Conservation (phyloP, 495 filamentous ascomycete species). For the Neurospora tetraspora region DNA sequence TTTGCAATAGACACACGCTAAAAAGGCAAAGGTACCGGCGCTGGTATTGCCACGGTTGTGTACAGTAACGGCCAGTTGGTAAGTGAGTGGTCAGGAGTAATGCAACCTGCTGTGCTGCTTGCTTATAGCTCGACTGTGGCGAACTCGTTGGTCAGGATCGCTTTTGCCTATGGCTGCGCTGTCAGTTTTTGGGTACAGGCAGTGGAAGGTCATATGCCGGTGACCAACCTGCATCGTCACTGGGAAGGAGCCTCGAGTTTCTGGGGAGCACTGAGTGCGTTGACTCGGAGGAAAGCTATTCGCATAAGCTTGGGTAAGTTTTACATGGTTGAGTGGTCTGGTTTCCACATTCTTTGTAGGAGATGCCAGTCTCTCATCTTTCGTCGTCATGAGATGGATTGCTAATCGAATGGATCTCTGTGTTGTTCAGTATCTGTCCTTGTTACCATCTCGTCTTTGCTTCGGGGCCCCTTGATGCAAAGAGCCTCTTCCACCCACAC, state of each 20-base stretch:
- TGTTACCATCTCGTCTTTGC: background rate
- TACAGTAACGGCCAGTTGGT: background rate
- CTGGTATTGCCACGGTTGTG: background rate
- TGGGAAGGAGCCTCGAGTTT: background rate
- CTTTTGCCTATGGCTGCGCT: background rate
- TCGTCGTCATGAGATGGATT: no score
- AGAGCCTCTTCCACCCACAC: background rate
- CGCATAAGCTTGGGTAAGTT: background rate
- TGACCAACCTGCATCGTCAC: background rate
- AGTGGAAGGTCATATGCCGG: background rate
- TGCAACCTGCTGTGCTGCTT: background rate
- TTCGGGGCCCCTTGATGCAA: background rate
- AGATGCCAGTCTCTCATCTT: no score
- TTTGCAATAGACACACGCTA: background rate
- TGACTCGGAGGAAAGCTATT: background rate
- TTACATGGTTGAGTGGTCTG: background rate
- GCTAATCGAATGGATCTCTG: background rate
- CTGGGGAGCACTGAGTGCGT: background rate
- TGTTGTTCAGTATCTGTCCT: background rate
- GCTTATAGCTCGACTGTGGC: background rate
- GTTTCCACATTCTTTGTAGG: no score
- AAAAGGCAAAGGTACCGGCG: background rate
- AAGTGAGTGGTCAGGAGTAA: background rate
- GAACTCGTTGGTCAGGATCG: background rate
- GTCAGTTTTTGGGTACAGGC: background rate